Percentiles rank a stretch among this genome's conserved stretches.
phyloP scores from a whole-genome alignment of 306 rosid species.

The Fragaria iinumae region DNA sequence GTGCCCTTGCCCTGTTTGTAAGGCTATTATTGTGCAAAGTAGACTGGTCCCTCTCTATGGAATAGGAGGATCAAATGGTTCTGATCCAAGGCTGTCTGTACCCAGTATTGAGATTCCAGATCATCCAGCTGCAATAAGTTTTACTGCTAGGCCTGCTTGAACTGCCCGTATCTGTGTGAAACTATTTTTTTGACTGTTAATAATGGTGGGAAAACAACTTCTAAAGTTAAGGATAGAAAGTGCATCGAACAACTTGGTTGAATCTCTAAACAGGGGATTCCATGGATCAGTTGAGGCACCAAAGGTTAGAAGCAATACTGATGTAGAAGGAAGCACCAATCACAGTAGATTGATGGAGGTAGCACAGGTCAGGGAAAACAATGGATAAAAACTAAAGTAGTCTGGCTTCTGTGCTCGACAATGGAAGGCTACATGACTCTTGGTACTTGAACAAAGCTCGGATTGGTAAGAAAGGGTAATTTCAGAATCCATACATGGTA shows the following conservation, averaged over 20 bases:
- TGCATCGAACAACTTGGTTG: background rate
- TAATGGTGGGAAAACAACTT: background rate
- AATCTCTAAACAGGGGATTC: background rate
- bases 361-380: too few species aligned
- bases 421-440: background rate
- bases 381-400: too few species aligned
- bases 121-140: background rate
- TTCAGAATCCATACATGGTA: background rate
- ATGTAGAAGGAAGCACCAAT: background rate
- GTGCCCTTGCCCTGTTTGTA: constrained; percentile 16
- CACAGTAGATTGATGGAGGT: too few species aligned
- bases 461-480: background rate
- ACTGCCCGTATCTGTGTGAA: background rate
- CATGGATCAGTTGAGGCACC: background rate
- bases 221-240: background rate
- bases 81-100: background rate
- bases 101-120: background rate
- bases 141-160: background rate
- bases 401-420: background rate
- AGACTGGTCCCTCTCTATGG: constrained; percentile 22
- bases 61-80: background rate
- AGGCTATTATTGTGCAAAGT: background rate
- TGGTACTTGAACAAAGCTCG: background rate
- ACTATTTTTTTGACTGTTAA: background rate
- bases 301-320: background rate